A percentile compares a stretch with the other conserved stretches of the same genome.
Conservation (phyloP, 345 rosid species). For the Brassica nigra region DNA sequence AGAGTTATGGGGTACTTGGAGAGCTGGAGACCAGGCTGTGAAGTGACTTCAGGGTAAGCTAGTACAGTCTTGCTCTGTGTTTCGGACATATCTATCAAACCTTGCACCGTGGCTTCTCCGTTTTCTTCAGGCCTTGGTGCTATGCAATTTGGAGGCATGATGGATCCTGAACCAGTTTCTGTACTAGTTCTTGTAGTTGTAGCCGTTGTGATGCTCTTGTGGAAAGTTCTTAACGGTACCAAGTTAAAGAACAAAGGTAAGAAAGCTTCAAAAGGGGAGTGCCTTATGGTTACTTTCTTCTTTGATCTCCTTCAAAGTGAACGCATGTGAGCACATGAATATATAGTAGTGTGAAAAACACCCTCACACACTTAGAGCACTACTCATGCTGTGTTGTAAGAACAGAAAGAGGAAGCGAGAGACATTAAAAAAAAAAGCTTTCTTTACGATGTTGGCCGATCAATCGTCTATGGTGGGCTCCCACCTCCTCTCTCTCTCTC, state of each 20-base stretch:
- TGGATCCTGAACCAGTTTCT: constrained; percentile 30
- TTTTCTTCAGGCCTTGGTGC: constrained; percentile 60
- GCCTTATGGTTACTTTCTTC: constrained; percentile 39
- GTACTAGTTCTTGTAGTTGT: constrained; percentile 5
- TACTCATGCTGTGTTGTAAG: constrained; percentile 21
- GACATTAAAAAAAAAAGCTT: constrained; percentile 7
- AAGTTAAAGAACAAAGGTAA: constrained; percentile 15
- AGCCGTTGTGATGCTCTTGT: constrained; percentile 22
- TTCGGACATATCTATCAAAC: constrained; percentile 47
- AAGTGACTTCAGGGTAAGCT: constrained; percentile 46
- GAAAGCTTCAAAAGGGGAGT: constrained; percentile 39
- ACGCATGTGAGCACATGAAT: constrained; percentile 49
- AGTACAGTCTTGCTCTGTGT: constrained; percentile 46
- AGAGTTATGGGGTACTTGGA: constrained; percentile 63
- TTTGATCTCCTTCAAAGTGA: constrained; percentile 55
- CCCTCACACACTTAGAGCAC: constrained; percentile 15
- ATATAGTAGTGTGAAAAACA: constrained; percentile 48
- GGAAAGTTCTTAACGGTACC: constrained; percentile 18
- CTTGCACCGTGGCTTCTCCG: constrained; percentile 44
- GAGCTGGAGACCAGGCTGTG: constrained; percentile 53
- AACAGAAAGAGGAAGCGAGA: constrained; percentile 32
- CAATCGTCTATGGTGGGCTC: constrained; percentile 45
- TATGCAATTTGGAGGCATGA: constrained; percentile 54
- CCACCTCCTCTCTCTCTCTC: constrained; percentile 30
- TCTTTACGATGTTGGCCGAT: constrained; percentile 45